phyloP scores from a whole-genome alignment of 352 stramenopile species.

The Phytophthora syringae region DNA sequence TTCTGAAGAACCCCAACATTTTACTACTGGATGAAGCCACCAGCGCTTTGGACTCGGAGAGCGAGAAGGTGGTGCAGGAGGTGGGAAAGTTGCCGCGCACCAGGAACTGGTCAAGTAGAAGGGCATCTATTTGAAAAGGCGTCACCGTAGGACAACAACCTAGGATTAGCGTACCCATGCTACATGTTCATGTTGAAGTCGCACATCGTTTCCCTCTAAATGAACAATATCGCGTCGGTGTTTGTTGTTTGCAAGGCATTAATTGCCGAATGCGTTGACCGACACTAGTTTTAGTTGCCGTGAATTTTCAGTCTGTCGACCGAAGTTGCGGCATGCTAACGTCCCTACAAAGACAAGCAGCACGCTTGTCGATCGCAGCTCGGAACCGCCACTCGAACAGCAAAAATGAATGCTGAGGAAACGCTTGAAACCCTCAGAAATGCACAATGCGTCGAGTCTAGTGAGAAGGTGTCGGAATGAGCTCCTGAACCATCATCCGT shows the following conservation, averaged over 20 bases:
- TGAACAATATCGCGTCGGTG: no score
- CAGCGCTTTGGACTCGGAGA: constrained; percentile 73
- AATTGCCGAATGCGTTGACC: neutral
- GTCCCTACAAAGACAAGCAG: no score
- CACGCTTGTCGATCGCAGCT: no score
- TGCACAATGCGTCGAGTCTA: neutral
- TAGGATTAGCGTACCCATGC: neutral
- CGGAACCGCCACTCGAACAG: no score
- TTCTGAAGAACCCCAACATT: constrained; percentile 72
- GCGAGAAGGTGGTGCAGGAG: constrained; percentile 83
- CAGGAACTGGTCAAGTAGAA: constrained; percentile 77
- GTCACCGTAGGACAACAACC: neutral
- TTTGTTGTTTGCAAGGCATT: no score
- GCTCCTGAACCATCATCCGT: constrained; percentile 1
- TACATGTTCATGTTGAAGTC: neutral
- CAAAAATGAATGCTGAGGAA: neutral
- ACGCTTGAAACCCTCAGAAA: neutral
- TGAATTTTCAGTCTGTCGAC: no score
- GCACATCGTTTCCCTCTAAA: neutral
- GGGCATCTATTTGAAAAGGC: constrained; percentile 34
- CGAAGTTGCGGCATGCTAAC: no score
- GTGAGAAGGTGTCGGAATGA: no score
- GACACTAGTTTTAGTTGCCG: no score
- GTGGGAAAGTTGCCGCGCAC: constrained; percentile 91
- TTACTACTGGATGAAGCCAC: constrained; percentile 12